These are phyloP conservation scores for Rhododendron simsii DNA, from an alignment of 148 eudicot genomes.

Conservation along the genomic window DNA sequence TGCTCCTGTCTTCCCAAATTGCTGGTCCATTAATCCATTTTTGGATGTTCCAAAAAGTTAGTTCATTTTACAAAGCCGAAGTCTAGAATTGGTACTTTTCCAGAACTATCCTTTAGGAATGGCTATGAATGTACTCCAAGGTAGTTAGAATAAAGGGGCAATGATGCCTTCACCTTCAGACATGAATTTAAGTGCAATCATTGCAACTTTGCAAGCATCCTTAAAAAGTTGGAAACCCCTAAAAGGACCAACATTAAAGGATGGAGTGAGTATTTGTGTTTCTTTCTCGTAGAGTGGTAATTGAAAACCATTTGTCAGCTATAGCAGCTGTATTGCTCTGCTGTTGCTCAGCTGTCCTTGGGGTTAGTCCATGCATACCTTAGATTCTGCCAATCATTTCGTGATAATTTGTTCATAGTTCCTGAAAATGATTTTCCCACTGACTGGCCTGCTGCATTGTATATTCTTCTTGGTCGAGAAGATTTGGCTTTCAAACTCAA, in stretches of 20 bases:
- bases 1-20: not conserved
- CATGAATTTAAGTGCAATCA: not conserved
- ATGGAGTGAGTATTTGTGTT: not conserved
- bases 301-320: not conserved
- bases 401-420: not conserved
- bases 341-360: not conserved
- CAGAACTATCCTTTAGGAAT: not conserved
- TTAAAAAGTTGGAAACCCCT: not conserved
- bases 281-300: not conserved
- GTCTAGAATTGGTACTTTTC: not conserved
- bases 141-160: not conserved
- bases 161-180: not conserved
- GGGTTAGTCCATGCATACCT: not conserved
- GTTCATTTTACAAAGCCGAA: not conserved
- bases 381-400: not conserved
- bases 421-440: conserved; percentile 31
- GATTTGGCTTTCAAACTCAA: conserved; percentile 66
- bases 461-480: conserved; percentile 96
- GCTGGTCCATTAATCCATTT: not conserved
- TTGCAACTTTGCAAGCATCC: not conserved
- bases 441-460: conserved; percentile 96
- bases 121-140: not conserved
- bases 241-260: not conserved
- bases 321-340: not conserved
- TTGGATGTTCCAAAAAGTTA: not conserved